Evolutionary conservation across 1,139 yeast genomes (phyloP).

Genomic region (Debaryomyces coudertii): DNA sequence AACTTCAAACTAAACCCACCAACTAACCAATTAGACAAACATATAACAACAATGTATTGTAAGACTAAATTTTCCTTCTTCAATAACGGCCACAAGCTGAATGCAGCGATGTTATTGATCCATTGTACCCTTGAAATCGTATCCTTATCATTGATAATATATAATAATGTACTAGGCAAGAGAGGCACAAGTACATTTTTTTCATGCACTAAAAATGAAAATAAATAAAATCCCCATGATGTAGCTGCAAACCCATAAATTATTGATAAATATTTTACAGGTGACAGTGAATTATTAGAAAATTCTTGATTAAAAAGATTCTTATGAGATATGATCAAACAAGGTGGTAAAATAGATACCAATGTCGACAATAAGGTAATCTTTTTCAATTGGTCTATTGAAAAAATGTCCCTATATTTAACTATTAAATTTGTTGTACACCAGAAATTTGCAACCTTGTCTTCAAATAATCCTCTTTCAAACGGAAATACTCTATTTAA

Average conservation of each 20-base stretch:
- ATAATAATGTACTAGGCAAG: conserved; percentile 75
- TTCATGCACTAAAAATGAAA: conserved; percentile 95
- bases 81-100: conserved; percentile 87
- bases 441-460: conserved; percentile 97
- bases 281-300: conserved; percentile 16
- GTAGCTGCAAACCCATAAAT: conserved; percentile 79
- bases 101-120: conserved; percentile 83
- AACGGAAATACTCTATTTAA: conserved; percentile 85
- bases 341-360: conserved; percentile 68
- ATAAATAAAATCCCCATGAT: conserved; percentile 85
- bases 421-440: conserved; percentile 80
- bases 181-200: conserved; percentile 84
- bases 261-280: conserved; percentile 22
- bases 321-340: conserved; percentile 52
- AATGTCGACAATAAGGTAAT: conserved; percentile 68
- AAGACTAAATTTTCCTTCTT: conserved; percentile 71
- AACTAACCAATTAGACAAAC: conserved; percentile 82
- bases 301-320: conserved; percentile 46
- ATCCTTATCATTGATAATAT: conserved; percentile 59
- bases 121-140: conserved; percentile 76
- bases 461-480: conserved; percentile 93
- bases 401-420: conserved; percentile 64
- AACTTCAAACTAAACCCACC: conserved; percentile 48
- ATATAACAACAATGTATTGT: conserved; percentile 66
- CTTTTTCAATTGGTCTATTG: conserved; percentile 60